These are phyloP conservation scores for Prunus salicina DNA, from an alignment of 306 rosid genomes.

Conservation along the genomic window DNA sequence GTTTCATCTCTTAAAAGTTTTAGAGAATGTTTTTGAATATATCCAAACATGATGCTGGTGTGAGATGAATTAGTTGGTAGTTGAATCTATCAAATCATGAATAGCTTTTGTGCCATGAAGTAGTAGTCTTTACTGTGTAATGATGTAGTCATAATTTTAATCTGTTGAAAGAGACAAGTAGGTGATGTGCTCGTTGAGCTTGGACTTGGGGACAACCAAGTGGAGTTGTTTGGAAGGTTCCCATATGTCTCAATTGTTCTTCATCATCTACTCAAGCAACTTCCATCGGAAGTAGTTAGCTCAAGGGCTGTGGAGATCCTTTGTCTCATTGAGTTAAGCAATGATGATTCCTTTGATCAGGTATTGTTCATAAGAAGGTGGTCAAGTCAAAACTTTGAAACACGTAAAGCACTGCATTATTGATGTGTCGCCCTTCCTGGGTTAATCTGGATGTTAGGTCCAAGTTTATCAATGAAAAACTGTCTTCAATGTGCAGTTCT, in stretches of 20 bases:
- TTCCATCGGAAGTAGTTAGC: conserved; percentile 64
- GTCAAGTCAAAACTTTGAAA: background rate
- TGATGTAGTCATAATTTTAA: background rate
- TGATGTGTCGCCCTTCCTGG: conserved; percentile 12
- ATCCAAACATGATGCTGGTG: background rate
- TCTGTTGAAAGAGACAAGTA: conserved; percentile 49
- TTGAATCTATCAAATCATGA: background rate
- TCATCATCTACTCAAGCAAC: conserved; percentile 87
- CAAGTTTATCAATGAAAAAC: background rate
- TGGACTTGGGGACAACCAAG: conserved; percentile 60
- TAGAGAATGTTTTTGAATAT: conserved; percentile 15
- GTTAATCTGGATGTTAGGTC: background rate
- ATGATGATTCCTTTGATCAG: conserved; percentile 74
- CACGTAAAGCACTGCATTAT: conserved; percentile 6
- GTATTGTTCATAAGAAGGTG: conserved; percentile 36
- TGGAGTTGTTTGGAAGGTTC: conserved; percentile 42
- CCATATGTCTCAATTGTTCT: conserved; percentile 69
- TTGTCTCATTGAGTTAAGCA: conserved; percentile 65
- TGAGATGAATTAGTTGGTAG: background rate
- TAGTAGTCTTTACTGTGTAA: conserved; percentile 2
- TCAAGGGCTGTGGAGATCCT: conserved; percentile 57
- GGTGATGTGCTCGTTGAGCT: conserved; percentile 57
- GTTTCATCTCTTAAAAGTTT: conserved; percentile 12
- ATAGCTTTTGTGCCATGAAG: background rate
- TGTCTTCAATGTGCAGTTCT: background rate